These are phyloP conservation scores for Salix udensis DNA, from an alignment of 345 rosid species.

Conservation along the genomic window DNA sequence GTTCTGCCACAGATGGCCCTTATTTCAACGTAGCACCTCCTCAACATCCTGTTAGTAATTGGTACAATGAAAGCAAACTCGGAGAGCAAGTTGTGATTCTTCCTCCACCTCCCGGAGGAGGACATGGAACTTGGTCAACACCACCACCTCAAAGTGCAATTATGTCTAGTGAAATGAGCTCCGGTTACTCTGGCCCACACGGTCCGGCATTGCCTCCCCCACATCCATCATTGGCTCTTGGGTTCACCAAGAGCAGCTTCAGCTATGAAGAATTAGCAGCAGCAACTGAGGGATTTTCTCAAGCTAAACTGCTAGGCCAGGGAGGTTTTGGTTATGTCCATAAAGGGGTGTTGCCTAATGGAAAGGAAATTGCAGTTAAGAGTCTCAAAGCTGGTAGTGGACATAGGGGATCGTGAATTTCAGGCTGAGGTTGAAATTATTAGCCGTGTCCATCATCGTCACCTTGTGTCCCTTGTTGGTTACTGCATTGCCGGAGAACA, in stretches of 20 bases:
- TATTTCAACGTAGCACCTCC: slow-evolving; percentile 15
- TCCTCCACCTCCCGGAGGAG: slow-evolving; percentile 38
- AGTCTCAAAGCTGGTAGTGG: slow-evolving; percentile 73
- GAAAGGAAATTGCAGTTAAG: slow-evolving; percentile 86
- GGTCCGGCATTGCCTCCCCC: slow-evolving; percentile 52
- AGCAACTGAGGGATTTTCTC: slow-evolving; percentile 66
- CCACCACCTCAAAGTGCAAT: slow-evolving; percentile 24
- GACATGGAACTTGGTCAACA: slow-evolving; percentile 31
- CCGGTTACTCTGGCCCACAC: slow-evolving; percentile 40
- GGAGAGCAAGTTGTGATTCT: slow-evolving; percentile 11
- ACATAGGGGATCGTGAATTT: slow-evolving; percentile 75
- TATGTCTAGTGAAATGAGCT: slow-evolving; percentile 38
- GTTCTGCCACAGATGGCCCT: not conserved
- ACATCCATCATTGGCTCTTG: slow-evolving; percentile 44
- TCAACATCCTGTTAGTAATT: slow-evolving; percentile 1
- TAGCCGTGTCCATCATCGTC: slow-evolving; percentile 90
- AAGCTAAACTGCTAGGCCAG: slow-evolving; percentile 60
- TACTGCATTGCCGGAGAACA: slow-evolving; percentile 56
- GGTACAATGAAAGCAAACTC: slow-evolving; percentile 9
- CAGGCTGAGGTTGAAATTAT: slow-evolving; percentile 90
- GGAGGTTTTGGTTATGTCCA: slow-evolving; percentile 91
- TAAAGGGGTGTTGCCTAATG: slow-evolving; percentile 66
- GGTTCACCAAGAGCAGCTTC: slow-evolving; percentile 57
- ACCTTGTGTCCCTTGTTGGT: slow-evolving; percentile 88
- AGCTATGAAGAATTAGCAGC: slow-evolving; percentile 61